Evolutionary conservation across 2,329 filamentous ascomycete species (phyloP), one percentile per base, ranked within the genome.

Genomic region (Tolypocladium inflatum): DNA sequence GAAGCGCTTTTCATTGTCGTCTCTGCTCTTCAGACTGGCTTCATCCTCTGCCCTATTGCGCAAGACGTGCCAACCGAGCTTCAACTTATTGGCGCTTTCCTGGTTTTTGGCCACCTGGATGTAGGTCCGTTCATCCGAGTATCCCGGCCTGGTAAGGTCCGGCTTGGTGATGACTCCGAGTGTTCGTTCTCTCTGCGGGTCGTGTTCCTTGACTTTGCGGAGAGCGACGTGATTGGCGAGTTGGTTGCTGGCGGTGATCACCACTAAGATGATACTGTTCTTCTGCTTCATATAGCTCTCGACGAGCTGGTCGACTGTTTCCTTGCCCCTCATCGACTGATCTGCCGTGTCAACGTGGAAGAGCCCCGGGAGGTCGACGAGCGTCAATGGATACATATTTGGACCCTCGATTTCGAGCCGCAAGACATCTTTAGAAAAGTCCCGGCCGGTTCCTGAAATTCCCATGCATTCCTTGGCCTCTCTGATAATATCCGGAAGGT

Each of bases 81-180:
- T 48, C 1, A 75, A 57, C 21, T 67, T 68, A 17, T 74, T 63
- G 0, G 63, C 35, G 21, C 13, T 21, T n/a, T 35, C 41, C 33
- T 55, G 41, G n/a, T 71, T 71, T n/a, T 66, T 66, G 2, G 68
- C 67, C 0, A 76, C 55, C n/a, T 62, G 61, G 1, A 74, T 61
- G 59, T 74, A 80, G 2, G 60, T 66, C 1, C 58, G 60, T 57
- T 82, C 75, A 5, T 74, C 73, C 0, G 69, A 66, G 0, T 73
- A 73, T 0, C 72, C 74, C 0, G 67, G 56, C 1, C 62, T 64
- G 0, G 79, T 86, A 57, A 86, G 66, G 61, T 84, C 81, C 0
- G 79, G 78, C 64, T 84, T 83, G 0, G 82, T 86, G 57, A 86
- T 76, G 57, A 86, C 77, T 0, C 82, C 80, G 0, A 85, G 67